Conservation (phyloP, 2,329 filamentous ascomycete genomes). For the Neoscytalidium dimidiatum region DNA sequence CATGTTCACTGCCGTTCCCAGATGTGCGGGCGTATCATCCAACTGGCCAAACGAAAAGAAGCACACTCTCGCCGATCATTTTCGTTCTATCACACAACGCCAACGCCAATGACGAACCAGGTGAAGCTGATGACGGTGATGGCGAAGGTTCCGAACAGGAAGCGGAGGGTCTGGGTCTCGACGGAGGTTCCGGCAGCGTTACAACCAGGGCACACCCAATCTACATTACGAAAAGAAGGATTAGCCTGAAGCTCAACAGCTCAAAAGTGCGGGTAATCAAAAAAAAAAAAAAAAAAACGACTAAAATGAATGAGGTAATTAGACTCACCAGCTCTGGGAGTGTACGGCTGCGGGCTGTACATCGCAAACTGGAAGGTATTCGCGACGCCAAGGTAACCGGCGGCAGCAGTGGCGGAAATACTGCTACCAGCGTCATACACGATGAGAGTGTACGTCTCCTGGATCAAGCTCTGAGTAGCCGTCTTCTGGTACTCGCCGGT, state of each 20-base stretch:
- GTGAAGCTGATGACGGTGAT: conserved; percentile 62
- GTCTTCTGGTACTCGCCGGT: conserved; percentile 53
- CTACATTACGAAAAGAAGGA: conserved; percentile 31
- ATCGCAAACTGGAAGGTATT: conserved; percentile 62
- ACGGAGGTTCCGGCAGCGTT: conserved; percentile 53
- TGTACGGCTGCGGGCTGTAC: conserved; percentile 59
- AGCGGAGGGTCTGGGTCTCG: conserved; percentile 57
- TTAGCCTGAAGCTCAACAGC: conserved; percentile 19
- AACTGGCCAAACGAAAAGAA: not conserved
- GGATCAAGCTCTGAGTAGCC: conserved; percentile 49
- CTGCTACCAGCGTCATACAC: conserved; percentile 61
- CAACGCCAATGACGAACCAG: conserved; percentile 50
- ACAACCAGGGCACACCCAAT: conserved; percentile 60
- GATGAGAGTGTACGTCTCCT: conserved; percentile 64
- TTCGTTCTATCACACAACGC: conserved; percentile 36
- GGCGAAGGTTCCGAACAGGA: conserved; percentile 56
- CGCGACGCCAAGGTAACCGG: conserved; percentile 58
- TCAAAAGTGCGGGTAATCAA: conserved; percentile 10
- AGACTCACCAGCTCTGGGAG: conserved; percentile 50
- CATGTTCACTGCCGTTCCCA: not conserved
- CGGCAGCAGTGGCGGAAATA: conserved; percentile 51
- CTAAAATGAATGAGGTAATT: no score
- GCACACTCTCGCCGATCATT: not conserved
- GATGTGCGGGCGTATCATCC: not conserved
- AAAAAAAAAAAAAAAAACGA: not conserved